Base-by-base conservation (phyloP, 257 asterid species). In the Euphrasia confusa region DNA sequence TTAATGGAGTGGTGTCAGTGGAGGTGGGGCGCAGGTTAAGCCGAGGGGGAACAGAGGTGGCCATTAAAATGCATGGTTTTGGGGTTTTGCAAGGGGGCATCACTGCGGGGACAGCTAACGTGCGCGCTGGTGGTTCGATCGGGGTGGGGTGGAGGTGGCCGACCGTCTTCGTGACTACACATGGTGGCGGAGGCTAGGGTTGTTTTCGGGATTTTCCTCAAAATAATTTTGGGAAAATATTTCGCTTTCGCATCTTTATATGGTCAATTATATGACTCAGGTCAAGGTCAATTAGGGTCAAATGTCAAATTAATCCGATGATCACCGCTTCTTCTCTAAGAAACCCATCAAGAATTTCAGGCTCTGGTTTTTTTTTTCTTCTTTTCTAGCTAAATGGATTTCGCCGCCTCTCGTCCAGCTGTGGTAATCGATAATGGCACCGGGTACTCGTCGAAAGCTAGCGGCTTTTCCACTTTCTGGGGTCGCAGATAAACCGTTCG, bases 341-440 rank as follows among this genome's bases (percentile, higher is more conserved):
- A 76, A 81, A 80, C 75, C 75, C 61, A 80, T 24, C 64, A 54
- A 67, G 80, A 79, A 76, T 78, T 84, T 73, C 81, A 66, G 60
- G 39, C 9, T 64, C 81, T 48, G 80, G 61, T 77, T 72, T 28
- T 18, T 24, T 44, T 65, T 27, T 57, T 40, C 67, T 40, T 14
- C 60, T 69, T 55, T 58, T 21, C 24, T 21, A 21, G 24, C 24
- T 21, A 21, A 21, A 92, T 92, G 99, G 97, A 92, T 80, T 79
- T 91, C 53, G 79, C 85, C 69, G 71, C 91, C 58, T 74, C 94
- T 73, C 90, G 91, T 27, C 95, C 95, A 2, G 99, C 97, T 37
- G 87, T 89, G 58, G 99, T 92, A 56, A 84, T 92, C 78, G 99
- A 92, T 74, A 92, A 86, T 50, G 99, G 97, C 76, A 84, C 97